These are phyloP conservation scores for Yamadazyma pseudoaaseri DNA, from an alignment of 1,139 yeast species.

Conservation along the genomic window DNA sequence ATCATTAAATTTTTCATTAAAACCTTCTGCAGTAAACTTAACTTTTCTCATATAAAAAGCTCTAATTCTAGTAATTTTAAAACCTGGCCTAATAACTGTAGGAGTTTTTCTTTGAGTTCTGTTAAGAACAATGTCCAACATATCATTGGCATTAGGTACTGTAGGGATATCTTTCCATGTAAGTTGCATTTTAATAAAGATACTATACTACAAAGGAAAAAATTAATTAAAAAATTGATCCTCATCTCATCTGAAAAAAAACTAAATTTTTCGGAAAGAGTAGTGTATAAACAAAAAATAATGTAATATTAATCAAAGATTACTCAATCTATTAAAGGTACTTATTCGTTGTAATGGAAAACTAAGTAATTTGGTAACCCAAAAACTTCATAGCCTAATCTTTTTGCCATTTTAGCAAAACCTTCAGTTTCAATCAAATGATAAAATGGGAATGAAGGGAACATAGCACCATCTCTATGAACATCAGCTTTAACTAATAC, in stretches of 20 bases:
- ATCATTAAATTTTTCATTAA: slow-evolving; percentile 86
- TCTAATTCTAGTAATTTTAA: slow-evolving; percentile 92
- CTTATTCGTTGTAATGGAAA: slow-evolving; percentile 73
- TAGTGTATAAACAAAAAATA: no score
- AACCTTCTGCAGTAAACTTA: slow-evolving; percentile 93
- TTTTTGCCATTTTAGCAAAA: slow-evolving; percentile 95
- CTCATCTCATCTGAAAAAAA: slow-evolving; percentile 11
- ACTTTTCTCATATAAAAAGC: slow-evolving; percentile 99
- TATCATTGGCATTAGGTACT: slow-evolving; percentile 86
- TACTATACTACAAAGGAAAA: not conserved
- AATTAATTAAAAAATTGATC: slow-evolving; percentile 1
- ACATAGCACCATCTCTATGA: slow-evolving; percentile 98
- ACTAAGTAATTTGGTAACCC: slow-evolving; percentile 95
- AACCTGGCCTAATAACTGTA: slow-evolving; percentile 95
- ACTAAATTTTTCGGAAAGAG: no score
- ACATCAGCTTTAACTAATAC: slow-evolving; percentile 94
- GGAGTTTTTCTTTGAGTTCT: slow-evolving; percentile 98
- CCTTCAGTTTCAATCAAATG: slow-evolving; percentile 98
- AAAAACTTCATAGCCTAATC: slow-evolving; percentile 85
- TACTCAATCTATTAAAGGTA: no score
- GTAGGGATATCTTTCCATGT: slow-evolving; percentile 98
- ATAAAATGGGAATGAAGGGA: slow-evolving; percentile 96
- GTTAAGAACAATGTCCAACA: slow-evolving; percentile 94
- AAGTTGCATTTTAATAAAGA: slow-evolving; percentile 66
- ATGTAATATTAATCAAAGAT: no score